Evolutionary conservation across 73 alveolate genomes (phyloP), one percentile per base, ranked within the genome.

Genomic region (Tetrahymena elliotti): DNA sequence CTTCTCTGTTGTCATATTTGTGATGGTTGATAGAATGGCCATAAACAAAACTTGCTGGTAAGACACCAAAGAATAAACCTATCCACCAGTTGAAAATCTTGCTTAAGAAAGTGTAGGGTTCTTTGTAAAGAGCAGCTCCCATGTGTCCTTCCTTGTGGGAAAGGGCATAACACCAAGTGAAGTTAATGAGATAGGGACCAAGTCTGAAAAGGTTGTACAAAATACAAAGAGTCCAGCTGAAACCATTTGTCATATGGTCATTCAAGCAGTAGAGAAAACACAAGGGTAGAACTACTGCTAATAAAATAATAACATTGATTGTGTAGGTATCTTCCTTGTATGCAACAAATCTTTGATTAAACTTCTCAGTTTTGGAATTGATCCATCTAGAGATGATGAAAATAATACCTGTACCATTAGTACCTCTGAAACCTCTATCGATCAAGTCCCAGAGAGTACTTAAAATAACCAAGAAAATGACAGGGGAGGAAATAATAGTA

Each of bases 61-160:
- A 27, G 20, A 84, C 94, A 16, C 94, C 94, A 10, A 18, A 84
- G 94, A 84, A 84, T 35, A 84, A 40, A 33, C 94, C 94, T n/a
- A 84, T 84, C 94, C 94, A 84, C 94, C 94, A 84, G 82, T 84
- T 84, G 83, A 84, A 84, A 20, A 84, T 40, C 83, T 40, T 84
- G n/a, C 82, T 37, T 35, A 84, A 40, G 52, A 84, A 84, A 24
- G 83, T 84, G n/a, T 38, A 84, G n/a, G 94, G 94, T 84, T 84
- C 94, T 11, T 40, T 84, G 83, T 40, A 84, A 27, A 84, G 82
- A 15, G 35, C 94, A 37, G 82, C 94, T 27, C 94, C 82, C 94
- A 84, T 40, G n/a, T 84, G 94, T 84, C 94, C 94, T 40, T 84
- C 94, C 83, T 84, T 84, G 94, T 84, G 94, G 37, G 83, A 84